Conservation (phyloP, 2,329 filamentous ascomycete genomes). For the Hirsutella thompsonii region DNA sequence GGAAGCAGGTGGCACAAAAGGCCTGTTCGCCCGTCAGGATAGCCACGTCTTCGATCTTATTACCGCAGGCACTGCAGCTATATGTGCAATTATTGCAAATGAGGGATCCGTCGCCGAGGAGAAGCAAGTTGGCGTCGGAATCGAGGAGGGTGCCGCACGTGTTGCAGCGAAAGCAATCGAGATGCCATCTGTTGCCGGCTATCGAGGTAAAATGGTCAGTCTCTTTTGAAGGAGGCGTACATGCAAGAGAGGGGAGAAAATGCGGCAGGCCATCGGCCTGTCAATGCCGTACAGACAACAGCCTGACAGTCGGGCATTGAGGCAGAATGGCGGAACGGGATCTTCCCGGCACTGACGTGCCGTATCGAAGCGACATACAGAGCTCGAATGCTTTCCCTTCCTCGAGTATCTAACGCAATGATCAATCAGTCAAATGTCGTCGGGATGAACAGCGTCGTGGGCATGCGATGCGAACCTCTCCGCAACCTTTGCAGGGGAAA, state of each 20-base stretch:
- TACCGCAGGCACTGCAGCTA: constrained; percentile 89
- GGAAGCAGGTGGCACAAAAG: constrained; percentile 93
- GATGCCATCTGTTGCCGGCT: constrained; percentile 97
- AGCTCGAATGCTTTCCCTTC: constrained; percentile 98
- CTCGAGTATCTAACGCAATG: constrained; percentile 63
- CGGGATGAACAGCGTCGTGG: neutral
- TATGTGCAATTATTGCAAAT: constrained; percentile 99
- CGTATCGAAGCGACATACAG: constrained; percentile 41
- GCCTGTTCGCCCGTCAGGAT: constrained; percentile 97
- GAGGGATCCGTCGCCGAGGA: constrained; percentile 92
- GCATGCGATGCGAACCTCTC: constrained; percentile 51
- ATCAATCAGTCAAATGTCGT: constrained; percentile 2
- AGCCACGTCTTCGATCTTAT: constrained; percentile 96
- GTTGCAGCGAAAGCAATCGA: constrained; percentile 97
- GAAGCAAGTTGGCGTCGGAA: constrained; percentile 91
- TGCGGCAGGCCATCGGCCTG: constrained; percentile 5
- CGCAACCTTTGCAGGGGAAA: constrained; percentile 86
- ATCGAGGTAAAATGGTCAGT: constrained; percentile 1
- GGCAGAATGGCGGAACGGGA: too few relatives aligned
- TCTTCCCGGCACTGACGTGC: neutral
- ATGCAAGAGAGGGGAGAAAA: constrained; percentile 2
- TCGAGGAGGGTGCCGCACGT: constrained; percentile 92
- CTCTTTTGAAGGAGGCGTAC: neutral
- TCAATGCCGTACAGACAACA: neutral
- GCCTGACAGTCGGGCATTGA: neutral